phyloP scores from a whole-genome alignment of 768 basidiomycete genomes.

The Coprinopsis strossmayeri region DNA sequence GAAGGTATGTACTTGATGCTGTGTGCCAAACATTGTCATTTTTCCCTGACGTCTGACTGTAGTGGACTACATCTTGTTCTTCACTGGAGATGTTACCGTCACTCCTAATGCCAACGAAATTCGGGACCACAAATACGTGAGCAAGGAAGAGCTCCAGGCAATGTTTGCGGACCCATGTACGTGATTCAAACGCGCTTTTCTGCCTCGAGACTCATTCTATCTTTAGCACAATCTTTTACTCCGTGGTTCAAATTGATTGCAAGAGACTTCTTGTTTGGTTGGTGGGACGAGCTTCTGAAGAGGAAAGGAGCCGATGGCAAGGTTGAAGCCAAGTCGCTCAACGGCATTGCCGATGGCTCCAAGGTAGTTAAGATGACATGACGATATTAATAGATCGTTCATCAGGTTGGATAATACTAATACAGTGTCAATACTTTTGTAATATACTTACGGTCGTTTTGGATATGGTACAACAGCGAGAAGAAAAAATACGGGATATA shows the following conservation, averaged over 20 bases:
- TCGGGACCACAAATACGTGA: constrained; percentile 83
- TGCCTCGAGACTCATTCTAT: background rate
- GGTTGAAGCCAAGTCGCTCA: constrained; percentile 58
- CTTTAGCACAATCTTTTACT: constrained; percentile 79
- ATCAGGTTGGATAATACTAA: background rate
- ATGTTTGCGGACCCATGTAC: constrained; percentile 84
- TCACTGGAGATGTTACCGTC: constrained; percentile 83
- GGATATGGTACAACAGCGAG: background rate
- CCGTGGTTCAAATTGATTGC: constrained; percentile 99
- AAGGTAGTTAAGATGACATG: constrained; percentile 53
- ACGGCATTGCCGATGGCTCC: constrained; percentile 61
- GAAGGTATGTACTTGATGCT: constrained; percentile 57
- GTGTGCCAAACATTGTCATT: background rate
- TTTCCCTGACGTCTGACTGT: background rate
- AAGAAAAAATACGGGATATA: background rate
- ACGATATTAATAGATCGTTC: constrained; percentile 6
- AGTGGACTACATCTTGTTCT: constrained; percentile 98
- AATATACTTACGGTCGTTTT: background rate
- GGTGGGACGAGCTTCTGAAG: constrained; percentile 90
- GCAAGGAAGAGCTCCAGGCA: constrained; percentile 78
- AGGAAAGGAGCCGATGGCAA: constrained; percentile 52
- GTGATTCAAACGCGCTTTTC: constrained; percentile 13
- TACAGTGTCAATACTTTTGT: constrained; percentile 3
- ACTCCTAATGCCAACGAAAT: constrained; percentile 87
- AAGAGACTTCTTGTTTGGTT: constrained; percentile 92